Evolutionary conservation across 805 yeast species (phyloP), one percentile per base, ranked within the genome.

Genomic region (Sugiyamaella floridensis): DNA sequence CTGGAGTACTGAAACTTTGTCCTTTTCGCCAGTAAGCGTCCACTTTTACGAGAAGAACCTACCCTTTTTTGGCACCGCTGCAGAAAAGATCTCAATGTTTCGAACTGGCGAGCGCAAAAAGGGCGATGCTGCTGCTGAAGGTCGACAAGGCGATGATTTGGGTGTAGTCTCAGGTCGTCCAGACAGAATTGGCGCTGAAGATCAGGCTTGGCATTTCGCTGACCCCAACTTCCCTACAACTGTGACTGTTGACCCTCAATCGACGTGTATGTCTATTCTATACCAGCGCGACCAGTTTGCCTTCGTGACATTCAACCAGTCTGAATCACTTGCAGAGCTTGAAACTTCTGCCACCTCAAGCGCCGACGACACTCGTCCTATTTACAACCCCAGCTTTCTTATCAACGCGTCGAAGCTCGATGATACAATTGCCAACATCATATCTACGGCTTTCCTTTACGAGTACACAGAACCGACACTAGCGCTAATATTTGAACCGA

Each of bases 41-140:
- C 99, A 93, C 69, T 89, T 79, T 65, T 93, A 90, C 67, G 97
- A 92, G 60, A 78, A 80, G 44, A 79, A 80, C 22, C 72, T 89
- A 12, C 62, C 60, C 60, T 48, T 48, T 41, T 32, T 32, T 8
- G 48, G 49, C 32, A 18, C 44, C 8, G 34, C 34, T 5, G 26
- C 49, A 18, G 43, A 37, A 22, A 37, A 47, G 44, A 19, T 40
- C 15, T 37, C 37, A 44, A 16, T 14, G 16, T 34, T 32, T 6
- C 26, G 19, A 7, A 26, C 22, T 32, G 48, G 41, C 5, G 19
- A 16, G 32, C 18, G 40, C 16, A 45, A 22, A 12, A 19, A n/a
- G 15, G 20, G 22, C 11, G 41, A 45, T 4, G n/a, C 37, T 14
- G 37, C 12, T 14, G 9, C 12, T 32, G n/a, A 32, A 11, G 37